Evolutionary conservation across 768 basidiomycete species (phyloP), one percentile per base, ranked within the genome.

Genomic region (Bullera alba): DNA sequence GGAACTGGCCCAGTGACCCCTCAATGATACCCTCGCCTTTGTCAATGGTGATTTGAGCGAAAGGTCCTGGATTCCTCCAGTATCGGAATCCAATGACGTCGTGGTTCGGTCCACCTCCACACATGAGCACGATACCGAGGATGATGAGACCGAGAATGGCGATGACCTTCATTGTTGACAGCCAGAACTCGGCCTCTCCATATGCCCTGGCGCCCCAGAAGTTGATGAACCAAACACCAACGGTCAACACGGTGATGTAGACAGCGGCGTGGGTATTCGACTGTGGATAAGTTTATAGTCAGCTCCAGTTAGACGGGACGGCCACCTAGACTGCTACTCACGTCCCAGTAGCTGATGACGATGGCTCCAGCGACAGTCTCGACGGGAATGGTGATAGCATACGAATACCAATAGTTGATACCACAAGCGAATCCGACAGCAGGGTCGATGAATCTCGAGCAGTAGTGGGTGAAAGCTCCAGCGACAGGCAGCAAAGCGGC

Each of bases 131-230:
- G 54, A 73, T 52, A 50, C 68, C 66, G 37, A 71, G 56, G 41
- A 74, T 57, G 57, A 74, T 72, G 34, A 74, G 54, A 4, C 65
- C 71, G 46, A 74, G 64, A 51, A 75, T 74, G 32, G 81, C 71
- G 46, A 77, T 59, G 48, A 80, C 77, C 72, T 77, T 76, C 65
- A 77, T 70, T 12, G 57, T 48, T 5, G 68, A 78, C 60, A 80
- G 80, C 68, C 75, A 78, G 64, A 83, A 81, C 65, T 82, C 81
- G 36, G 77, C 71, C 49, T 74, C 73, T 16, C 80, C 81, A 51
- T 79, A 81, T 5, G 55, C 60, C 17, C 65, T 45, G 4, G 61
- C 77, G 48, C 61, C 77, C 30, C 75, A 63, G 46, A 73, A 73
- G 58, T 76, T 76, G 72, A 78, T 62, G 21, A 60, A 48, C 35